Evolutionary conservation across 176 grass and related monocot species (phyloP), one percentile per base, ranked within the genome.

Genomic region (Otatea glauca): DNA sequence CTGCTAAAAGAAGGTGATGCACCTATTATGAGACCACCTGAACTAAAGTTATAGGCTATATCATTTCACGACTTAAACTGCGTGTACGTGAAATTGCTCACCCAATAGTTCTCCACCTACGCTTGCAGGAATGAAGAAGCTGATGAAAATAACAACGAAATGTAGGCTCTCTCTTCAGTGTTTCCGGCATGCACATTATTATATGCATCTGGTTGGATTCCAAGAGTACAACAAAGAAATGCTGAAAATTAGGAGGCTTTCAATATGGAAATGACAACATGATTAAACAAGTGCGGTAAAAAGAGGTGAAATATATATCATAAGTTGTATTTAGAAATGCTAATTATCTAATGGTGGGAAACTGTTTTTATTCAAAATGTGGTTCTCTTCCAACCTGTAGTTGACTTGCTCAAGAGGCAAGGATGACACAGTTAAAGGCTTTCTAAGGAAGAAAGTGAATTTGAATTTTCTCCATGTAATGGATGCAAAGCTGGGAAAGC

Each of bases 371-470:
- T 29, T 29, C 29, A 29, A 68, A 27, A 18, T 24, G 49, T 37
- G 49, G 67, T 17, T 6, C 15, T 44, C 51, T 59, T 60, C 51
- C 35, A 59, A 70, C 0, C 16, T 17, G 37, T 58, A 29, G 0
- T 54, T 27, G 8, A 43, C 24, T 82, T 72, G 5, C 14, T 81
- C 45, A 21, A 29, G 51, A 60, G 9, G 37, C 79, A 59, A 82
- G 37, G 37, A 32, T 58, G 37, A 14, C 25, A 62, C 24, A 29
- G 23, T 13, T 13, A 3, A 3, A 29, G 56, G 56, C 51, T 54
- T 54, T 60, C 9, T 64, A 32, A 64, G 60, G 60, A 44, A 61
- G 35, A 68, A 75, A 68, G 48, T n/a, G 38, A 34, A 85, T 85
- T 67, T 56, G 61, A 76, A 63, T 43, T 62, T 23, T 3, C n/a